A percentile compares a stretch with the other conserved stretches of the same genome.
Evolutionary conservation across 352 stramenopile genomes (phyloP).

Genomic region (Phytopythium sindhum): DNA sequence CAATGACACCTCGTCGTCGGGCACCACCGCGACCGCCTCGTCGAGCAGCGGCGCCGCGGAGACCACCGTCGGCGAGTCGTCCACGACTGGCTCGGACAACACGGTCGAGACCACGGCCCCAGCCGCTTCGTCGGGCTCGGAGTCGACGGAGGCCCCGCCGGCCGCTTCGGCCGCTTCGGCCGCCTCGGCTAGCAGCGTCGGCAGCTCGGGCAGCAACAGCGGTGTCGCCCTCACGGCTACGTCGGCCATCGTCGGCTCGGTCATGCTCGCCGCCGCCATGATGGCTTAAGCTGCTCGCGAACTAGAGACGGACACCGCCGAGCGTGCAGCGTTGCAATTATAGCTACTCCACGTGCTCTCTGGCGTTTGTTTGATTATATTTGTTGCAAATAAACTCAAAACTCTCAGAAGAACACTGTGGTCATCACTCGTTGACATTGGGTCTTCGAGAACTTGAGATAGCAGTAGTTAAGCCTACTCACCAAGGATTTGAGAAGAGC

Average conservation of each 20-base stretch:
- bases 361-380: background rate
- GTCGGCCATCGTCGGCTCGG: constrained; percentile 7
- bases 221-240: constrained; percentile 7
- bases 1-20: constrained; percentile 2
- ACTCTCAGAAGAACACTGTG: background rate
- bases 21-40: constrained; percentile 6
- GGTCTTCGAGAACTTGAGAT: too few species aligned
- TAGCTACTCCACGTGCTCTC: too few species aligned
- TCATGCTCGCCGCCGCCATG: constrained; percentile 9
- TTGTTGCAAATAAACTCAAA: background rate
- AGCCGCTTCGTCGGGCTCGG: constrained; percentile 4
- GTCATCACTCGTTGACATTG: too few species aligned
- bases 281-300: constrained; percentile 4
- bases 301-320: background rate
- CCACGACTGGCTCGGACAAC: constrained; percentile 3
- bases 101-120: background rate
- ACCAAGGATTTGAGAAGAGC: too few species aligned
- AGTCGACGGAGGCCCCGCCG: background rate
- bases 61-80: constrained; percentile 4
- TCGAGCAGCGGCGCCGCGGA: constrained; percentile 9
- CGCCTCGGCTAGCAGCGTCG: background rate
- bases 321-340: background rate
- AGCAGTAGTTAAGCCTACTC: too few species aligned
- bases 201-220: constrained; percentile 9
- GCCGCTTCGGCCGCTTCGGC: background rate